Percentiles rank a stretch among this genome's conserved stretches.
Conservation (phyloP, 1,284 basidiomycete species). For the Agaricales sp. region DNA sequence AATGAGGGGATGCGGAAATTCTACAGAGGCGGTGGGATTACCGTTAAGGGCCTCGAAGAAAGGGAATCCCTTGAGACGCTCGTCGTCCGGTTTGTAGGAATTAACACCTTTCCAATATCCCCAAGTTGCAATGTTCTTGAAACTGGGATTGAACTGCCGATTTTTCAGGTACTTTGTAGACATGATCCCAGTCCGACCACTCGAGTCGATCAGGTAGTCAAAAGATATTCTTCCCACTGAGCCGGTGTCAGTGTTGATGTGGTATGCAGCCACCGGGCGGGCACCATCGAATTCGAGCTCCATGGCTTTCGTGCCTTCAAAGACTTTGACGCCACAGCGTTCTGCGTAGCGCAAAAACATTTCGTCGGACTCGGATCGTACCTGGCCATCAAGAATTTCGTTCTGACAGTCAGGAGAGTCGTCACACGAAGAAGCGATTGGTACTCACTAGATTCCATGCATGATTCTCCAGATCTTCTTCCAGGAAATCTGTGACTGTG, state of each 20-base stretch:
- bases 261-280: slow-evolving; percentile 1
- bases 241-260: not conserved
- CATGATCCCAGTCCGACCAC: slow-evolving; percentile 19
- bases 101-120: slow-evolving; percentile 22
- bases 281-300: slow-evolving; percentile 4
- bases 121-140: slow-evolving; percentile 22
- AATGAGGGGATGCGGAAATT: not conserved
- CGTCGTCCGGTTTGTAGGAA: not conserved
- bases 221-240: slow-evolving; percentile 25
- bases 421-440: no score
- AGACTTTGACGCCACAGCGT: slow-evolving; percentile 21
- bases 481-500: not conserved
- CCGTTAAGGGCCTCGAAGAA: slow-evolving; percentile 5
- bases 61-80: not conserved
- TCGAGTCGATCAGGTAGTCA: slow-evolving; percentile 37
- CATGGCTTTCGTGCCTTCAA: slow-evolving; percentile 16
- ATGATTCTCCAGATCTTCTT: not conserved
- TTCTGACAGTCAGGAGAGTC: not conserved
- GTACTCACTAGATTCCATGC: not conserved
- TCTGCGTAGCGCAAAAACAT: slow-evolving; percentile 25
- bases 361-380: slow-evolving; percentile 29
- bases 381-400: slow-evolving; percentile 7
- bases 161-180: slow-evolving; percentile 20
- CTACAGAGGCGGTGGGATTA: not conserved
- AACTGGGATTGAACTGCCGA: slow-evolving; percentile 15